Base-by-base conservation (phyloP, 306 rosid species). In the Hylodesmum podocarpum region DNA sequence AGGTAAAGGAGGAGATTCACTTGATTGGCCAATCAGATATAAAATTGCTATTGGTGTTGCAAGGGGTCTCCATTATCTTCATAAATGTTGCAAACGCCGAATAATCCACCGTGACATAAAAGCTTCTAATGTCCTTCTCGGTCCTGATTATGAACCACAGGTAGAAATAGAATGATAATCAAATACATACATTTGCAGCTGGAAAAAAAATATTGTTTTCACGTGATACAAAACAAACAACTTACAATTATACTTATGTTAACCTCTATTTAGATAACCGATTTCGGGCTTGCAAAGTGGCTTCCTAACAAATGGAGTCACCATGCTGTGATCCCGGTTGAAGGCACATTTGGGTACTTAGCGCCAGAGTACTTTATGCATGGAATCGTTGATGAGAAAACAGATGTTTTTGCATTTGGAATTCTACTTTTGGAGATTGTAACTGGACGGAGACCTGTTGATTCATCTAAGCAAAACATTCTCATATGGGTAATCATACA, bases 231-330 rank as follows among this genome's bases (percentile, higher is more conserved):
- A n/a, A 29, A 13, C n/a, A 8, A 22, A 37, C 39, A 50, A 27
- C 8, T 14, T 46, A 22, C 5, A 10, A 0, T 36, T 43, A 16
- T 14, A 13, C 0, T 27, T 27, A 27, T 37, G n/a, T 49, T 1
- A 19, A 15, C 24, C 46, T 31, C 18, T 12, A n/a, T 59, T 63
- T 55, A 95, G 98, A 95, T 95, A 12, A 88, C 96, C 0, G 98
- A 95, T 69, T 95, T 95, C 47, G 98, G 98, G 84, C 89, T 95
- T 0, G 98, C 98, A 66, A 95, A 95, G 89, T 95, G 98, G 98
- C 97, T 95, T 82, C 98, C 98, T 2, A 95, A 92, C 88, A 92
- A 95, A 67, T 95, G 98, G 97, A 95, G 92, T 51, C 98, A 95
- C 82, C 97, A 89, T 29, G 98, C 97, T 53, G 96, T 90, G 40